Conservation (phyloP, 73 alveolate species). For the Paramecium tetraurelia region DNA sequence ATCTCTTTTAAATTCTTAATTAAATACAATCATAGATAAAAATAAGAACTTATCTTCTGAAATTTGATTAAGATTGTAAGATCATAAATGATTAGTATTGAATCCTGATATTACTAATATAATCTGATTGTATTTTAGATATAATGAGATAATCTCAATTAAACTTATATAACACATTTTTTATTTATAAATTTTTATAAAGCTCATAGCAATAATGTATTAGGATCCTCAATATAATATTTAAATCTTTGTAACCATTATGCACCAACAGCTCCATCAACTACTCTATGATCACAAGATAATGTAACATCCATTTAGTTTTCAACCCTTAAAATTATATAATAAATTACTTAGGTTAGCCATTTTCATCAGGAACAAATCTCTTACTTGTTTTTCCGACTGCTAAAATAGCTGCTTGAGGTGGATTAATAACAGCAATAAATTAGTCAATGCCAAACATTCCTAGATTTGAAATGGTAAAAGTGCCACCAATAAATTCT, state of each 20-base stretch:
- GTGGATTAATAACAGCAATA: constrained; percentile 79
- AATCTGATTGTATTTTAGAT: not conserved
- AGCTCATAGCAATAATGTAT: constrained; percentile 72
- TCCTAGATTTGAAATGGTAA: constrained; percentile 80
- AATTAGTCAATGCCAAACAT: constrained; percentile 78
- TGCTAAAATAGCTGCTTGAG: constrained; percentile 79
- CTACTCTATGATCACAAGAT: constrained; percentile 86
- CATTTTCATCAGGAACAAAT: constrained; percentile 66
- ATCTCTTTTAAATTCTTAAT: not conserved
- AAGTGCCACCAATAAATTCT: constrained; percentile 79
- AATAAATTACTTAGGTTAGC: constrained; percentile 41
- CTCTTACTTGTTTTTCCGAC: constrained; percentile 71
- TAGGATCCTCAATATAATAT: constrained; percentile 81
- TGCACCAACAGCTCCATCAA: constrained; percentile 93
- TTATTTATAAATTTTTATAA: not conserved
- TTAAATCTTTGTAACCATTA: constrained; percentile 80
- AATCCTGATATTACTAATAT: not conserved
- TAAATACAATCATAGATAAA: not conserved
- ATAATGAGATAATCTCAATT: not conserved
- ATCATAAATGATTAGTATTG: not conserved
- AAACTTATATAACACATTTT: not conserved
- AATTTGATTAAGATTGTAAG: not conserved
- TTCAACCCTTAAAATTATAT: constrained; percentile 39
- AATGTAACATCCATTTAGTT: constrained; percentile 70
- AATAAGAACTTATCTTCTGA: not conserved